Evolutionary conservation across 352 stramenopile genomes (phyloP), one percentile per base, ranked within the genome.

Genomic region (Phytophthora litchii): DNA sequence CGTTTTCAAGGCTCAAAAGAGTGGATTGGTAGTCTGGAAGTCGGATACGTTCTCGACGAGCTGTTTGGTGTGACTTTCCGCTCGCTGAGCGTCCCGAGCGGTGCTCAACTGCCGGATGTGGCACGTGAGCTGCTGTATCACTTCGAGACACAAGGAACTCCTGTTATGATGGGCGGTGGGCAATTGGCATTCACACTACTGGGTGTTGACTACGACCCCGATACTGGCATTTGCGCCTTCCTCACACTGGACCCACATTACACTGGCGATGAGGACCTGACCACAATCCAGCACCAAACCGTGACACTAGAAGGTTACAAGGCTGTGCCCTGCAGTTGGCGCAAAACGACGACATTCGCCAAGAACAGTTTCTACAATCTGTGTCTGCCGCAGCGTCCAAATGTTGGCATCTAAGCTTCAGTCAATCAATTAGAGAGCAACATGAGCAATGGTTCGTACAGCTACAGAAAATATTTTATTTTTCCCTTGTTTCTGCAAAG

Each of bases 221-320:
- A 64, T 10, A 73, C 66, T n/a, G 74, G 70, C 20, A 79, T 91
- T 19, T 88, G 77, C 38, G 74, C 78, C 14, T 87, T 95, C 65
- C 70, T 96, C 31, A 89, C 91, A 25, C 60, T 96, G 8, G 87
- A 96, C 53, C 87, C 87, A 41, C 87, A 95, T 54, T 96, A 96
- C 58, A 75, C 63, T 6, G 84, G 86, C 11, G 44, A 50, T 14
- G 86, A 95, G n/a, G 79, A 93, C 25, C 44, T 94, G 41, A 34
- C 54, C 3, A 71, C 68, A 10, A 90, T 96, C 55, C 82, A 91
- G 69, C 77, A 69, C 54, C 76, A 89, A 42, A 71, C 64, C 13
- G 59, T 86, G 14, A 4, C 45, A 21, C 69, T 94, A 4, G 80
- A 94, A 71, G 79, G 79, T 0, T 94, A 91, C 80, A 92, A 92